phyloP scores from a whole-genome alignment of 2,329 filamentous ascomycete species.

The Pseudohalonectria lignicola region DNA sequence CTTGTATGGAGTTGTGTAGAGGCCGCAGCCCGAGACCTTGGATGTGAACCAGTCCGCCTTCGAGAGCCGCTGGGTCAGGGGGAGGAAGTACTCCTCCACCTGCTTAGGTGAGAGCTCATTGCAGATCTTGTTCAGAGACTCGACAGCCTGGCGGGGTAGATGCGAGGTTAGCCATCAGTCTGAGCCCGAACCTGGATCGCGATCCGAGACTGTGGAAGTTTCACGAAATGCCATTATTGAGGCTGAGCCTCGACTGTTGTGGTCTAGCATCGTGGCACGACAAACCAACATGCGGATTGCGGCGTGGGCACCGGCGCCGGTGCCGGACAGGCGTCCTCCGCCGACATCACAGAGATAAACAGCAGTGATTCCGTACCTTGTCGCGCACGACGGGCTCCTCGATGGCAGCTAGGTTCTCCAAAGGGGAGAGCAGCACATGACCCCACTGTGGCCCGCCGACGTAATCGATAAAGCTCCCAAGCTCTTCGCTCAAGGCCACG shows the following conservation, averaged over 20 bases:
- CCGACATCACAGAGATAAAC: not conserved
- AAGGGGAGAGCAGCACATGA: conserved; percentile 89
- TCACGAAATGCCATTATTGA: too few species aligned
- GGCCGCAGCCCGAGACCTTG: conserved; percentile 93
- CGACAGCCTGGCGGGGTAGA: conserved; percentile 60
- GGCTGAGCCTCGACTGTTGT: too few species aligned
- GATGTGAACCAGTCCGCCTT: conserved; percentile 99
- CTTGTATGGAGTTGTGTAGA: conserved; percentile 88
- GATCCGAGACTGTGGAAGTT: too few species aligned
- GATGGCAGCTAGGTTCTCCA: conserved; percentile 97
- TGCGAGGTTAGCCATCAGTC: too few species aligned
- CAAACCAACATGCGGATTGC: too few species aligned
- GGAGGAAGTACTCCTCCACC: conserved; percentile 95
- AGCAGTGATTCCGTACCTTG: conserved; percentile 65
- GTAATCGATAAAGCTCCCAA: conserved; percentile 94
- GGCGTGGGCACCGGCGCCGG: too few species aligned
- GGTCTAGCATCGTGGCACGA: too few species aligned
- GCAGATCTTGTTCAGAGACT: conserved; percentile 99
- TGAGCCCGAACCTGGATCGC: too few species aligned
- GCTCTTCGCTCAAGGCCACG: conserved; percentile 91
- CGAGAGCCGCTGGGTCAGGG: conserved; percentile 85
- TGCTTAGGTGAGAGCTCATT: conserved; percentile 80
- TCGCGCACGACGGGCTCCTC: conserved; percentile 96
- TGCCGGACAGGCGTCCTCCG: too few species aligned
- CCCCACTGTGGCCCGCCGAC: conserved; percentile 89